These are phyloP conservation scores for Balakata baccata DNA, from an alignment of 345 rosid species.

Conservation along the genomic window DNA sequence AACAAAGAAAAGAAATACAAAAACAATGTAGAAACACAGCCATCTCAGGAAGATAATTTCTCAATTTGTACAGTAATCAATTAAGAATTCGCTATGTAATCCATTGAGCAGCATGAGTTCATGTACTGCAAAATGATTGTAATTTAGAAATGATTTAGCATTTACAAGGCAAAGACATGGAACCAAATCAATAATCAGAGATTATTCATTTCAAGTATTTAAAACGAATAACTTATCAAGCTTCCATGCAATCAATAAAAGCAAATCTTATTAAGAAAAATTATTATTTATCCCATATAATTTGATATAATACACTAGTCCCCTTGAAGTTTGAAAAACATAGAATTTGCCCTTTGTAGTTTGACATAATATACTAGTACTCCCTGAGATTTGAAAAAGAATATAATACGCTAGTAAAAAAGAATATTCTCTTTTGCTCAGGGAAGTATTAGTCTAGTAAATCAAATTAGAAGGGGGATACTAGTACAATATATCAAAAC, in stretches of 20 bases:
- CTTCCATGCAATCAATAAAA: neutral
- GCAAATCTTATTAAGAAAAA: too few species aligned
- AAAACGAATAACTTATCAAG: neutral
- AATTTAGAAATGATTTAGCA: neutral
- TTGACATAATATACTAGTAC: too few species aligned
- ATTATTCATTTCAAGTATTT: neutral
- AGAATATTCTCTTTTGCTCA: too few species aligned
- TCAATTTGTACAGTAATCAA: neutral
- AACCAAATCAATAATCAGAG: neutral
- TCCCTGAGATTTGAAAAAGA: too few species aligned
- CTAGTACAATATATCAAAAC: too few species aligned
- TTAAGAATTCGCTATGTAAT: neutral
- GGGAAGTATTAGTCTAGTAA: too few species aligned
- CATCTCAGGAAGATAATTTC: neutral
- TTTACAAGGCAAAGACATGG: neutral
- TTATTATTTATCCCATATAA: too few species aligned
- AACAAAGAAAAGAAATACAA: neutral
- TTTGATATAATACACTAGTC: too few species aligned
- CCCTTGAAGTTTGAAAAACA: too few species aligned
- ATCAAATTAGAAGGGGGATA: too few species aligned
- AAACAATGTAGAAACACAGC: neutral
- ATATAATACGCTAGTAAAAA: too few species aligned
- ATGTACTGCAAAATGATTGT: neutral
- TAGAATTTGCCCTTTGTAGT: too few species aligned
- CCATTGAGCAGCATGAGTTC: neutral